phyloP scores from a whole-genome alignment of 2,329 filamentous ascomycete genomes.

The Fusarium vanettenii region DNA sequence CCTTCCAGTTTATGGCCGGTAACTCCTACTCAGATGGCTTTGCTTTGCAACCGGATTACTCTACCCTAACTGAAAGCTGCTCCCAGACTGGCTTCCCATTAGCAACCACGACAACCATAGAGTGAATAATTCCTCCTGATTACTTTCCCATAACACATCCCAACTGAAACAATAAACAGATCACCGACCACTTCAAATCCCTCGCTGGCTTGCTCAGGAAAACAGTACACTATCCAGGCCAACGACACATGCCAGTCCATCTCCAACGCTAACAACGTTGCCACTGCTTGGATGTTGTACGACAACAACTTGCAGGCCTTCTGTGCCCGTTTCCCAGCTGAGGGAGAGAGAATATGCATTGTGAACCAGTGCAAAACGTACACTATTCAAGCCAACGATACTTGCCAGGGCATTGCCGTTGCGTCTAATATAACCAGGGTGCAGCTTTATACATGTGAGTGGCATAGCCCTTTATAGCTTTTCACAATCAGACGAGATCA shows the following conservation, averaged over 20 bases:
- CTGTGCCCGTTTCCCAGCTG: not conserved
- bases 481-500: not conserved
- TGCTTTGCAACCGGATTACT: not conserved
- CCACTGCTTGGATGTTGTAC: conserved; percentile 16
- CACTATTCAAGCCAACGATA: conserved; percentile 5
- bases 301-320: conserved; percentile 12
- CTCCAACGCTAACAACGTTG: conserved; percentile 3
- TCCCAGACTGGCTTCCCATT: not conserved
- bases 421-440: not conserved
- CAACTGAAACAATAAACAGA: too few species aligned
- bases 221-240: conserved; percentile 3
- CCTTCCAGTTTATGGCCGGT: not conserved
- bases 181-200: too few species aligned
- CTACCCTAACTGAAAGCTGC: not conserved
- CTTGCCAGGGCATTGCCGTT: not conserved
- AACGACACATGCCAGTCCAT: conserved; percentile 13
- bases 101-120: conserved; percentile 4
- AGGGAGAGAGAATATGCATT: not conserved
- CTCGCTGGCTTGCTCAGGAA: too few species aligned
- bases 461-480: not conserved
- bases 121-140: too few species aligned
- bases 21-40: conserved; percentile 1
- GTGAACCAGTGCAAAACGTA: conserved; percentile 9
- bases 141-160: too few species aligned
- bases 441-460: not conserved